Evolutionary conservation across 805 yeast genomes (phyloP).

Genomic region (Candida nanaspora): DNA sequence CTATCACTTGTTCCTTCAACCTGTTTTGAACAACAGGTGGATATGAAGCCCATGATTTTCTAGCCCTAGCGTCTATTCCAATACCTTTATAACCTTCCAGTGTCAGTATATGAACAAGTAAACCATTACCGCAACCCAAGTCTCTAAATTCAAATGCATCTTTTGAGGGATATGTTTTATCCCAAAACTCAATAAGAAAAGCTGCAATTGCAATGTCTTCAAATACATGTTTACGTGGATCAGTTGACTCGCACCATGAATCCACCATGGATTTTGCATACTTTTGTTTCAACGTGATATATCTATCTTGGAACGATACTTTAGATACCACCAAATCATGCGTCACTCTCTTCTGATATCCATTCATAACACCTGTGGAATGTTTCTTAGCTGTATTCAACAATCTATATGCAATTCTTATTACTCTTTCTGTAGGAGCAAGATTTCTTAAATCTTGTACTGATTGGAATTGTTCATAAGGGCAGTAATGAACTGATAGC

Average conservation of each 20-base stretch:
- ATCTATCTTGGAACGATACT: constrained; percentile 74
- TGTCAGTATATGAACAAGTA: constrained; percentile 64
- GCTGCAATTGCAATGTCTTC: constrained; percentile 97
- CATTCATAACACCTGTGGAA: constrained; percentile 73
- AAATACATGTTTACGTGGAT: constrained; percentile 91
- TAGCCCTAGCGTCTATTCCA: constrained; percentile 84
- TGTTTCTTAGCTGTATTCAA: constrained; percentile 78
- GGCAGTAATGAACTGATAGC: constrained; percentile 70
- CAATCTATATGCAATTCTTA: constrained; percentile 76
- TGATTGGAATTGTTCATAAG: constrained; percentile 34
- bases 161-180: constrained; percentile 32
- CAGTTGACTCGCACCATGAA: constrained; percentile 89
- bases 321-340: constrained; percentile 85
- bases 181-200: constrained; percentile 84
- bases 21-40: constrained; percentile 54
- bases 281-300: constrained; percentile 72
- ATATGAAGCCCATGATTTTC: constrained; percentile 82
- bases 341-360: constrained; percentile 80
- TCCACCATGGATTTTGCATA: constrained; percentile 71
- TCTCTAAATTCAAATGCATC: constrained; percentile 67
- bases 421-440: constrained; percentile 50
- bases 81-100: constrained; percentile 76
- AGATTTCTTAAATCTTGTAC: constrained; percentile 22
- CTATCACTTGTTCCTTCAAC: constrained; percentile 68
- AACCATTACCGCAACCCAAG: constrained; percentile 93